A percentile compares a stretch with the other conserved stretches of the same genome.
Conservation (phyloP, 1,284 basidiomycete species). For the Bjerkandera adusta region DNA sequence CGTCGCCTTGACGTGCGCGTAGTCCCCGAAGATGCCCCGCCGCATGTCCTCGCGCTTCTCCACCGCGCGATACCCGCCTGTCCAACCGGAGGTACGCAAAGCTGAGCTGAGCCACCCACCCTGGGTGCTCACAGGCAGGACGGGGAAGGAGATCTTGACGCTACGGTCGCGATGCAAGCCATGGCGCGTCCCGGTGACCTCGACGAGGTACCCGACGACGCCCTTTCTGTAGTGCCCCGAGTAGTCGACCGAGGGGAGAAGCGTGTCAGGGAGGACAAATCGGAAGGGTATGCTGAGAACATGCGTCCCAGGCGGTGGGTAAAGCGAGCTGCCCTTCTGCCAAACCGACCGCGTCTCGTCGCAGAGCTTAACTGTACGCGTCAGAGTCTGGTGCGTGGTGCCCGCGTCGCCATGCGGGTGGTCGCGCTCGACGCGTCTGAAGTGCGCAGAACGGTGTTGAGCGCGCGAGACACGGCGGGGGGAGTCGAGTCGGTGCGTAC, state of each 20-base stretch:
- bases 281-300: conserved; percentile 22
- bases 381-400: neutral
- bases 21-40: conserved; percentile 22
- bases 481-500: conserved; percentile 13
- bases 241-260: conserved; percentile 24
- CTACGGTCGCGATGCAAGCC: conserved; percentile 20
- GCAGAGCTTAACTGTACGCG: conserved; percentile 8
- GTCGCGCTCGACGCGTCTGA: neutral
- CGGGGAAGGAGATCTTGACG: conserved; percentile 14
- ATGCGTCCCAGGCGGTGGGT: conserved; percentile 21
- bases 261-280: conserved; percentile 17
- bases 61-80: conserved; percentile 8
- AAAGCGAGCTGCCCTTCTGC: conserved; percentile 18
- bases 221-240: conserved; percentile 1
- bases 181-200: conserved; percentile 19
- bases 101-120: conserved; percentile 10
- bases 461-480: neutral
- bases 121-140: conserved; percentile 19
- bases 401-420: neutral
- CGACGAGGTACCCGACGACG: conserved; percentile 17
- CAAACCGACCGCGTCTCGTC: conserved; percentile 18
- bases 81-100: conserved; percentile 7
- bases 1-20: conserved; percentile 18
- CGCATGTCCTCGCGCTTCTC: conserved; percentile 17
- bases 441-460: neutral